Percentiles rank a stretch among this genome's conserved stretches.
Evolutionary conservation across 1,284 basidiomycete genomes (phyloP).

Genomic region (Marasmius oreades): DNA sequence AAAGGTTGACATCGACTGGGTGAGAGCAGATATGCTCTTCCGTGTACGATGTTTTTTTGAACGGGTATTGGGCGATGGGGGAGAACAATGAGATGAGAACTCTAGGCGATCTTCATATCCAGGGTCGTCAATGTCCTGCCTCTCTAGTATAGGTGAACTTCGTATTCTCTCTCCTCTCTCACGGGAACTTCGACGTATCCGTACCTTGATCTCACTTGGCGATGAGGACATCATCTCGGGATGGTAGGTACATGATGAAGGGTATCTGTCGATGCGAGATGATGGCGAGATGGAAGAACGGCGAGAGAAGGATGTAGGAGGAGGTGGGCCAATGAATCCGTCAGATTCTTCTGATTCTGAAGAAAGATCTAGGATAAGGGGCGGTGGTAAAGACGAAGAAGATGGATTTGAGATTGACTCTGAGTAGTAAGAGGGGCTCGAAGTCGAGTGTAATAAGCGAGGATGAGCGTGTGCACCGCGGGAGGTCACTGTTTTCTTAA

Average conservation of each 20-base stretch:
- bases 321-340: conserved; percentile 36
- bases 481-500: conserved; percentile 16
- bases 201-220: conserved; percentile 6
- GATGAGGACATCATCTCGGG: conserved; percentile 2
- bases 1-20: conserved; percentile 4
- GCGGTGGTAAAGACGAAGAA: conserved; percentile 31
- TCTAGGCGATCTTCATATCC: conserved; percentile 11
- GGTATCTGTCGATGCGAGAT: conserved; percentile 11
- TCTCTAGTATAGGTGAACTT: conserved; percentile 3
- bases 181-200: conserved; percentile 3
- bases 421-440: conserved; percentile 16
- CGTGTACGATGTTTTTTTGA: conserved; percentile 6
- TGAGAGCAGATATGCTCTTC: conserved; percentile 8
- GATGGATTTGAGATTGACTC: conserved; percentile 17
- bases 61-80: conserved; percentile 1
- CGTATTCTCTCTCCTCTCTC: conserved; percentile 9
- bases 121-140: conserved; percentile 7
- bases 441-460: conserved; percentile 28
- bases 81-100: neutral
- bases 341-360: conserved; percentile 65
- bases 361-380: conserved; percentile 56
- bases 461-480: conserved; percentile 44
- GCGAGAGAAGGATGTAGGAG: conserved; percentile 16
- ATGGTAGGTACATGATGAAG: neutral
- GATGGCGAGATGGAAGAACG: neutral